Evolutionary conservation across 768 basidiomycete genomes (phyloP), one percentile per base, ranked within the genome.

Genomic region (Atractiella rhizophila): DNA sequence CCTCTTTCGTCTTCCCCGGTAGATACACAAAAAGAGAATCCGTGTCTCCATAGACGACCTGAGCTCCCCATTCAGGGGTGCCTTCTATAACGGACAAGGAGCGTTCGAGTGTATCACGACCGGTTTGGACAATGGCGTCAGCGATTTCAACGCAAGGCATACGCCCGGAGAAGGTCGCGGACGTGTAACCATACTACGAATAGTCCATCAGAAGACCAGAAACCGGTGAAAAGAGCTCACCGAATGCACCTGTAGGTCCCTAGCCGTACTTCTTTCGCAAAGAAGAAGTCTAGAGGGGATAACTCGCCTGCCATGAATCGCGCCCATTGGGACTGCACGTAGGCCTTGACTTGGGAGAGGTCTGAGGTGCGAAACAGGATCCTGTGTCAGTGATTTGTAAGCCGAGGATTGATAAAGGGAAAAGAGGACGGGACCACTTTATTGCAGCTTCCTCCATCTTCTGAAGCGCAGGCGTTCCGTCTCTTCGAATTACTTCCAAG

Each of bases 61-160:
- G 66, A 10, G 79, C 88, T 8, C 76, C 76, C 91, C 88, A 96
- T 57, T 74, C 77, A 26, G 64, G 61, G 2, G 69, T 77, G 0
- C 64, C 57, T 40, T 88, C 70, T 39, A 96, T 83, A 25, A 73
- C n/a, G n/a, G n/a, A n/a, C n/a, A n/a, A n/a, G n/a, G n/a, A 77
- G 86, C 69, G 83, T 59, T 94, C 88, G 18, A 96, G 62, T 0
- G 82, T 94, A 60, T 96, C 86, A 29, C 91, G 67, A 5, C 91
- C 88, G 31, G 72, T 86, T 60, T 96, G 85, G 0, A 98, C 88
- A 50, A 96, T 96, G 42, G 82, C 82, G 52, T 98, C 91, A 0
- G 91, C 91, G 29, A 98, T 82, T 57, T 96, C 86, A 16, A 94
- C 86, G 9, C 80, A 82, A 19, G 91, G 91, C 91, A 98, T 96